Evolutionary conservation across 1,284 basidiomycete species (phyloP).

Genomic region (Porogramme epimiltina): DNA sequence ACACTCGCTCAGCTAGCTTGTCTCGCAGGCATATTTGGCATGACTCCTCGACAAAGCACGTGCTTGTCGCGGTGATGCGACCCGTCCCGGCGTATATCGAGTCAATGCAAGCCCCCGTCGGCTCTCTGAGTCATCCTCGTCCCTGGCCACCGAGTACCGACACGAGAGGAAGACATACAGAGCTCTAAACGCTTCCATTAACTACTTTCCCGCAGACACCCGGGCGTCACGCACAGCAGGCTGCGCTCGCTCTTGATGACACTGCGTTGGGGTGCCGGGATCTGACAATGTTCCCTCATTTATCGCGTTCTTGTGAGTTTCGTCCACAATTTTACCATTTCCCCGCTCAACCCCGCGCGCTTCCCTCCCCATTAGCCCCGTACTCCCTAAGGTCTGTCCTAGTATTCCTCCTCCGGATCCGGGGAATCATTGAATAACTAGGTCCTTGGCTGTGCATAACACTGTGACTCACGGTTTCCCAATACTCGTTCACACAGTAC

Average conservation of each 20-base stretch:
- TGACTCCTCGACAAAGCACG: conserved; percentile 21
- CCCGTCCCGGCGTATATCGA: conserved; percentile 17
- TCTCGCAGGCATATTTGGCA: conserved; percentile 14
- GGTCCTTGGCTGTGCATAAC: conserved; percentile 24
- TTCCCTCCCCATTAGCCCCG: conserved; percentile 5
- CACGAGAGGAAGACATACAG: conserved; percentile 19
- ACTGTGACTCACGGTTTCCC: conserved; percentile 25
- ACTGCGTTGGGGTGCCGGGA: conserved; percentile 6
- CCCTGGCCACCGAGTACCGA: conserved; percentile 7
- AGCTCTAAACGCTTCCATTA: conserved; percentile 15
- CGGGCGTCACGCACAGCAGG: conserved; percentile 14
- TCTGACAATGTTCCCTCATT: conserved; percentile 15
- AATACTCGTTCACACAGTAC: conserved; percentile 5
- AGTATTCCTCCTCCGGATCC: conserved; percentile 23
- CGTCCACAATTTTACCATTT: conserved; percentile 11
- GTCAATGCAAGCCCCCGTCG: conserved; percentile 17
- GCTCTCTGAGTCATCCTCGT: conserved; percentile 17
- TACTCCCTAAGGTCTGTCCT: conserved; percentile 15
- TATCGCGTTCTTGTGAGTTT: conserved; percentile 15
- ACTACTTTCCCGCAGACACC: conserved; percentile 7
- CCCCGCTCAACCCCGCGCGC: conserved; percentile 12
- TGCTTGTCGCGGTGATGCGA: conserved; percentile 16
- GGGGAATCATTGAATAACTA: conserved; percentile 21
- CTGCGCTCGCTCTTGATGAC: conserved; percentile 20
- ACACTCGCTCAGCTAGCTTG: conserved; percentile 5